phyloP scores from a whole-genome alignment of 176 grass and related monocot genomes.

The Eragrostis nindensis region DNA sequence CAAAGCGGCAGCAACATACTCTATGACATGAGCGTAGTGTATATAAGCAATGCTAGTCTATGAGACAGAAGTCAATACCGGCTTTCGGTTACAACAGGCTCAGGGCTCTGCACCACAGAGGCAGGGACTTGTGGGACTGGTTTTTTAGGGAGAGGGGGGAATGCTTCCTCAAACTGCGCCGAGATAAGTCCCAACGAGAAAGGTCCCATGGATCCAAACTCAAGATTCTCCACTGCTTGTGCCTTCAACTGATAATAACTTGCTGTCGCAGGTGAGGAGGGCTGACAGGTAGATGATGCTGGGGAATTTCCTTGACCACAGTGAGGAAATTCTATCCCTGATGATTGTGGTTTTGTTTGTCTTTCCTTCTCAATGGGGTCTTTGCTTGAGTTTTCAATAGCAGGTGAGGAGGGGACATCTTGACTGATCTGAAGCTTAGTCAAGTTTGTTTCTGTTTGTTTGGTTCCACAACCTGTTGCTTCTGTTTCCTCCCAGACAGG shows the following conservation, averaged over 20 bases:
- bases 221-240: neutral
- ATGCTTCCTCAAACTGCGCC: constrained; percentile 25
- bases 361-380: constrained; percentile 4
- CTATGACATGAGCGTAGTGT: constrained; percentile 2
- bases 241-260: constrained; percentile 4
- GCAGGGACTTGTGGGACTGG: constrained; percentile 20
- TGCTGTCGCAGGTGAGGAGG: neutral
- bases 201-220: constrained; percentile 60
- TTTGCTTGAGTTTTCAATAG: neutral
- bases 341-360: neutral
- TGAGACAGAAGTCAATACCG: constrained; percentile 37
- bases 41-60: neutral
- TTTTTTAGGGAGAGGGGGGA: constrained; percentile 28
- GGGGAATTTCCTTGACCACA: constrained; percentile 19
- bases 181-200: constrained; percentile 21
- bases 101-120: neutral
- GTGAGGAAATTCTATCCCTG: neutral
- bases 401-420: neutral
- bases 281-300: neutral
- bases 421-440: neutral
- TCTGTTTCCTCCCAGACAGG: neutral
- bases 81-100: neutral
- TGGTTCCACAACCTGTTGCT: neutral
- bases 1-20: constrained; percentile 10
- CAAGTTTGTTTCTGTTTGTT: neutral